These are phyloP conservation scores for Erucastrum elatum DNA, from an alignment of 345 rosid species.

Conservation along the genomic window DNA sequence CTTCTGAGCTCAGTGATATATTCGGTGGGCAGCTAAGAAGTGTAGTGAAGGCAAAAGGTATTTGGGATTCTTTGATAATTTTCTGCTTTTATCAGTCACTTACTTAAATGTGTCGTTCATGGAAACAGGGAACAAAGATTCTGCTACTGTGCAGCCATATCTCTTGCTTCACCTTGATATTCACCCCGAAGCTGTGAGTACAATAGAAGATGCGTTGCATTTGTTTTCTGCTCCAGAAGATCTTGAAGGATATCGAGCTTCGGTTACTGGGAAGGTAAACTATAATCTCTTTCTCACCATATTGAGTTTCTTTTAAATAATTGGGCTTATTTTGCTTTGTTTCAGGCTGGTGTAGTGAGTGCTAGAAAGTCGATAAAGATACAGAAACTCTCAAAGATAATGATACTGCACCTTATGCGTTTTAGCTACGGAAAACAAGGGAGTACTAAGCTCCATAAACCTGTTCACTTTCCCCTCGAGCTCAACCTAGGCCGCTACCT, in stretches of 20 bases:
- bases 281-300: neutral
- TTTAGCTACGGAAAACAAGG: conserved; percentile 92
- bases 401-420: conserved; percentile 94
- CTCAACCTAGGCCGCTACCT: conserved; percentile 64
- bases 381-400: conserved; percentile 75
- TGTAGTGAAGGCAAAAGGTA: conserved; percentile 79
- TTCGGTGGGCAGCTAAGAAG: conserved; percentile 86
- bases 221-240: conserved; percentile 75
- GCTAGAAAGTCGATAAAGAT: conserved; percentile 85
- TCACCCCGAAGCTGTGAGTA: conserved; percentile 61
- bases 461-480: conserved; percentile 82
- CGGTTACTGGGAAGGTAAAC: conserved; percentile 78
- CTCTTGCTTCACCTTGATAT: conserved; percentile 91
- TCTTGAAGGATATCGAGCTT: conserved; percentile 85
- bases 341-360: conserved; percentile 75
- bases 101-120: conserved; percentile 1
- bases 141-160: conserved; percentile 88
- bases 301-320: neutral
- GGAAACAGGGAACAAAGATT: conserved; percentile 67
- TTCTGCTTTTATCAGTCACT: conserved; percentile 9
- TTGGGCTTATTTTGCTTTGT: conserved; percentile 18
- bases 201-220: conserved; percentile 84
- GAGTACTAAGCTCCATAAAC: conserved; percentile 84
- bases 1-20: conserved; percentile 77
- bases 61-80: conserved; percentile 6